Conservation (phyloP, 176 grass and related monocot species). For the Ensete ventricosum region DNA sequence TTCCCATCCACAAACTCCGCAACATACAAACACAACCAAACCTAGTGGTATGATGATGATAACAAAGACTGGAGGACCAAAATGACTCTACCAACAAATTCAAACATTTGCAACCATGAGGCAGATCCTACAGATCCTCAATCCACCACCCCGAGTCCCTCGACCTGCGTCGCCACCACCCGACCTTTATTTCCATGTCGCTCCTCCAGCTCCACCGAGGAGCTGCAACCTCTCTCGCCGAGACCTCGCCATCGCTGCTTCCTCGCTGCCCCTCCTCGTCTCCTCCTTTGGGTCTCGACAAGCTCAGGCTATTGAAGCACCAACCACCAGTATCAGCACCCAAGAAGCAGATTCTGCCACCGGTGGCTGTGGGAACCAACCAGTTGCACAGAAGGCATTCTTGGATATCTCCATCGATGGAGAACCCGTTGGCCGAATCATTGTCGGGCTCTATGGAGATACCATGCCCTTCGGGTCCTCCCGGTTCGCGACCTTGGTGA, state of each 20-base stretch:
- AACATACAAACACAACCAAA: too few species aligned
- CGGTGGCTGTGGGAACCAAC: constrained; percentile 9
- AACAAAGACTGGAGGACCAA: too few species aligned
- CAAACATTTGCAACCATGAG: constrained; percentile 1
- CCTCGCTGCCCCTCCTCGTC: constrained; percentile 26
- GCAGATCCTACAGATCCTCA: constrained; percentile 17
- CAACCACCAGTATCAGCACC: not conserved
- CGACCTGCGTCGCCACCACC: not conserved
- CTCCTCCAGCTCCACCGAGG: not conserved
- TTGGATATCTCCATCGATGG: constrained; percentile 81
- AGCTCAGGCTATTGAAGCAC: constrained; percentile 14
- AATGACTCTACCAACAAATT: not conserved
- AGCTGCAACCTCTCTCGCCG: constrained; percentile 46
- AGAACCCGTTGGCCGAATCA: constrained; percentile 65
- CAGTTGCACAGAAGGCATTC: constrained; percentile 42
- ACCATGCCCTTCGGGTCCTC: constrained; percentile 39
- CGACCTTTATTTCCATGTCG: constrained; percentile 20
- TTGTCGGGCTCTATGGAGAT: constrained; percentile 53
- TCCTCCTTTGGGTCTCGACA: constrained; percentile 6
- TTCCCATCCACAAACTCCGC: too few species aligned
- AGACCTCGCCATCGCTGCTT: constrained; percentile 24
- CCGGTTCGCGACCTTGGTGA: constrained; percentile 49
- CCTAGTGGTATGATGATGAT: too few species aligned
- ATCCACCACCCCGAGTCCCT: constrained; percentile 4
- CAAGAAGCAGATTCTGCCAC: constrained; percentile 18